phyloP scores from a whole-genome alignment of 164 flowering plant species.

The Paratinospora sagittata region DNA sequence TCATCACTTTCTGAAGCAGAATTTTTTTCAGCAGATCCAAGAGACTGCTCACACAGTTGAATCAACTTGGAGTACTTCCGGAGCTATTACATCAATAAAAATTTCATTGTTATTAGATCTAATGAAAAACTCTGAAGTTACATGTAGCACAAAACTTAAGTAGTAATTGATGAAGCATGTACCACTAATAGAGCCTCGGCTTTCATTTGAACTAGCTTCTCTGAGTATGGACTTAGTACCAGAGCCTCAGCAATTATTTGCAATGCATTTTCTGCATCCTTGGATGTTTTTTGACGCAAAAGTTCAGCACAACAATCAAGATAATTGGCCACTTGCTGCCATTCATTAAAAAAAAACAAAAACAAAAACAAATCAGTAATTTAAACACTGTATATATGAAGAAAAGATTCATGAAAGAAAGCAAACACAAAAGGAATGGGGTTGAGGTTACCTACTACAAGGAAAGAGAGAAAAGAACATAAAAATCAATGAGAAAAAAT shows the following conservation, averaged over 20 bases:
- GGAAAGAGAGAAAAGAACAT: too few species aligned
- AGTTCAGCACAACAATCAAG: constrained; percentile 41
- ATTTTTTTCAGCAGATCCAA: constrained; percentile 58
- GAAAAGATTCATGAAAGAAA: not conserved
- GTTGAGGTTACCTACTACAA: too few species aligned
- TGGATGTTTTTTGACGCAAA: constrained; percentile 40
- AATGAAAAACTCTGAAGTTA: not conserved
- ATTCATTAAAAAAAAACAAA: constrained; percentile 22
- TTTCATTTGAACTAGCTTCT: constrained; percentile 68
- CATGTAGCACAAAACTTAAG: not conserved
- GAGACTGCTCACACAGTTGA: constrained; percentile 72
- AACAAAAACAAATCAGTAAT: constrained; percentile 10
- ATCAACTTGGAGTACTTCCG: constrained; percentile 67
- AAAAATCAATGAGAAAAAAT: too few species aligned
- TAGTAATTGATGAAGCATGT: constrained; percentile 23
- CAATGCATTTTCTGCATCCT: constrained; percentile 48
- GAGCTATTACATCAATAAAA: constrained; percentile 38
- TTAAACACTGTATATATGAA: not conserved
- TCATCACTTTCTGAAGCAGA: constrained; percentile 19
- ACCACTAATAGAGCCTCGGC: constrained; percentile 77
- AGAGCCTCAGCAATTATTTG: constrained; percentile 47
- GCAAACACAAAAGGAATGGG: not conserved
- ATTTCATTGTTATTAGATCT: constrained; percentile 5
- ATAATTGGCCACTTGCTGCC: constrained; percentile 60
- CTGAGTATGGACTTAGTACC: constrained; percentile 61